Base-by-base conservation (phyloP, 768 basidiomycete genomes). In the Xerocomus spinulosus region DNA sequence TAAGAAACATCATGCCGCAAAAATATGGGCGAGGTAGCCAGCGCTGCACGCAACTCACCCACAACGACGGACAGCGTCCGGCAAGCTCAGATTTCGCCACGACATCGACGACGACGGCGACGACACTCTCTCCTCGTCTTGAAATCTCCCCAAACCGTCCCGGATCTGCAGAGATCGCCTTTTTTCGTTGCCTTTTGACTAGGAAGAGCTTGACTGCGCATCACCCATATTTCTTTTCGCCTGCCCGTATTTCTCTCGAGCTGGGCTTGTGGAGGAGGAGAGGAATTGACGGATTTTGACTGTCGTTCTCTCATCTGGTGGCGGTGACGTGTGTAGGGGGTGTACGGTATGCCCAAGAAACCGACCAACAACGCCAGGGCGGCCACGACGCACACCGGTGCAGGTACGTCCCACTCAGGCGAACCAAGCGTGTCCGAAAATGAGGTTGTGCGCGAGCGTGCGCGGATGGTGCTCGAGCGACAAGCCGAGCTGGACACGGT, bases 141-240 rank as follows among this genome's bases (percentile, higher is more conserved):
- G 80, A 68, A 80, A 85, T 65, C 73, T 70, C 67, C 51, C 53
- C 66, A 69, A 84, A 84, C 80, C 74, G 75, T 82, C 67, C 66
- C 63, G 76, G 72, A 88, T 81, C 75, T 70, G 68, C 42, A 53
- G 75, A 87, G 84, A 84, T 84, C 82, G 68, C 67, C 49, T 36
- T 54, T 51, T 54, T 60, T 51, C 49, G 37, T 18, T 18, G n/a
- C n/a, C n/a, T n/a, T n/a, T n/a, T n/a, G n/a, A n/a, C n/a, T n/a
- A n/a, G n/a, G n/a, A n/a, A n/a, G n/a, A n/a, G n/a, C 38, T 33
- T 15, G 37, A 21, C 18, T 20, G 30, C 30, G 6, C 23, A 42
- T 39, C 44, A 9, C 18, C 43, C 40, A 13, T 17, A 42, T 37
- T 41, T 46, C 56, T 26, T 38, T 20, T 34, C 39, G n/a, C 18